A percentile compares a stretch with the other conserved stretches of the same genome.
Evolutionary conservation across 768 basidiomycete genomes (phyloP).

Genomic region (Gymnopilus junonius): DNA sequence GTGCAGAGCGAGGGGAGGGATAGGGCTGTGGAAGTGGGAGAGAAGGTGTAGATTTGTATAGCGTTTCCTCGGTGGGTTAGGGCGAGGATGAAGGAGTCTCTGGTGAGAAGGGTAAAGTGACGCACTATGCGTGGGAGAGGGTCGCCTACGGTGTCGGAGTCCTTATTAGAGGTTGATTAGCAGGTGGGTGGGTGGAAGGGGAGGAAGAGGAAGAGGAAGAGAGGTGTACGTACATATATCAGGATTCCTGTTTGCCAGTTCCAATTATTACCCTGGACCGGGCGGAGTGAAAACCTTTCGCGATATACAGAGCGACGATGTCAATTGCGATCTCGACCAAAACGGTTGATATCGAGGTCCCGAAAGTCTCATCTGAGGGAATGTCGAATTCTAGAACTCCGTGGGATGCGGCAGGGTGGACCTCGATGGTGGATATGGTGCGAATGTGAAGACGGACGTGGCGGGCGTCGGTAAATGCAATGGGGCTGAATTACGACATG

Average conservation of each 20-base stretch:
- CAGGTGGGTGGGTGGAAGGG: no score
- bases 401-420: not conserved
- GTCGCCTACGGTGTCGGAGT: no score
- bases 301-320: conserved; percentile 3
- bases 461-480: no score
- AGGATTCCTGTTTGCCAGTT: conserved; percentile 10
- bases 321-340: conserved; percentile 6
- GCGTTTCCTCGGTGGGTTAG: no score
- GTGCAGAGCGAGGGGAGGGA: no score
- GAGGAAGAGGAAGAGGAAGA: not conserved
- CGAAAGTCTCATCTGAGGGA: not conserved
- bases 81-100: no score
- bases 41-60: no score
- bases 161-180: not conserved
- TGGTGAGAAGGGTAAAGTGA: no score
- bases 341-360: not conserved
- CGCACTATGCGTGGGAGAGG: no score
- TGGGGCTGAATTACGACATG: no score
- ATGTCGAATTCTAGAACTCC: conserved; percentile 1
- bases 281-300: not conserved
- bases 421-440: conserved; percentile 6
- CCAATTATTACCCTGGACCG: conserved; percentile 1
- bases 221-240: not conserved
- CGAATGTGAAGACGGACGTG: conserved; percentile 9
- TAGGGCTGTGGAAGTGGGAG: no score